Conservation (phyloP, 306 rosid species). For the Prinsepia uniflora region DNA sequence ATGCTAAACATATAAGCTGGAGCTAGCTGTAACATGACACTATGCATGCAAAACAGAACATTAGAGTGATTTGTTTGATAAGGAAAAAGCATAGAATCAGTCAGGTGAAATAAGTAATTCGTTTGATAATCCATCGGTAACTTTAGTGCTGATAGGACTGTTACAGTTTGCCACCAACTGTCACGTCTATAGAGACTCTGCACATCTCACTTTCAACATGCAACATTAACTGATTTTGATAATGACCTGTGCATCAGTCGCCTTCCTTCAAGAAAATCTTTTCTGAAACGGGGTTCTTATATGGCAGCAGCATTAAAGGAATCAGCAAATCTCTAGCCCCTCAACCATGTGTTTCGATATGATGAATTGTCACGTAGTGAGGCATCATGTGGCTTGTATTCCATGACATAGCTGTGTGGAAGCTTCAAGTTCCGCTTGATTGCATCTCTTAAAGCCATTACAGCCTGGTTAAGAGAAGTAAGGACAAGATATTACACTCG, state of each 20-base stretch:
- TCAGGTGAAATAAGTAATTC: neutral
- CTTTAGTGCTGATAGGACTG: neutral
- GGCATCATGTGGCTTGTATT: conserved; percentile 90
- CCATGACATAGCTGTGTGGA: conserved; percentile 88
- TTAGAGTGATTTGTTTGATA: neutral
- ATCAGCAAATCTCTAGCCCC: conserved; percentile 46
- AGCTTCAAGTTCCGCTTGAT: conserved; percentile 88
- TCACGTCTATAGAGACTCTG: neutral
- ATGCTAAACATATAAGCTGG: neutral
- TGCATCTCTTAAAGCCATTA: conserved; percentile 82
- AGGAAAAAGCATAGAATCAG: neutral
- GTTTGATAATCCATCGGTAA: conserved; percentile 1
- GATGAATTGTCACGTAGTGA: conserved; percentile 90
- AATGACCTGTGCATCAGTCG: neutral
- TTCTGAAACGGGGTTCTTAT: neutral
- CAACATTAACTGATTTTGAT: conserved; percentile 1
- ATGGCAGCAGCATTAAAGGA: neutral
- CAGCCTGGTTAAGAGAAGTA: conserved; percentile 50
- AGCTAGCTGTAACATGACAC: neutral
- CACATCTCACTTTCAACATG: neutral
- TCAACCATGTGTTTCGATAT: conserved; percentile 94
- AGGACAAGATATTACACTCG: neutral
- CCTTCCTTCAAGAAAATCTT: neutral
- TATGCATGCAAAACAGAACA: neutral
- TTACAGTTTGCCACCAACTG: neutral